phyloP scores from a whole-genome alignment of 2,329 filamentous ascomycete genomes.

The Nemania bipapillata region DNA sequence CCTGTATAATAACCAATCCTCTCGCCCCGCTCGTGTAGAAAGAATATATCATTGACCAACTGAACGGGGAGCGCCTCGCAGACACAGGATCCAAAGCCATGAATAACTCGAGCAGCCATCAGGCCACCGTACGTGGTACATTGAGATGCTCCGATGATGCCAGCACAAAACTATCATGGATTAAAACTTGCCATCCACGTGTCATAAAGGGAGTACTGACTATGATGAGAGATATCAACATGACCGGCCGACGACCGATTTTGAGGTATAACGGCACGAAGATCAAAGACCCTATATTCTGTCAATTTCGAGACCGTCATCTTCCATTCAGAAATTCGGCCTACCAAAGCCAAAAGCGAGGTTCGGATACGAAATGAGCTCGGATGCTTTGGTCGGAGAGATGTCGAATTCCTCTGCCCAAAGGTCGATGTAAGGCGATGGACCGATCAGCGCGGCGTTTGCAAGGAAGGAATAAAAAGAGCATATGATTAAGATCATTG shows the following conservation, averaged over 20 bases:
- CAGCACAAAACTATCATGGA: constrained; percentile 53
- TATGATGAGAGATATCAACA: constrained; percentile 56
- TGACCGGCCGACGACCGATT: constrained; percentile 57
- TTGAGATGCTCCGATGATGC: constrained; percentile 56
- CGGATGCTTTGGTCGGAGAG: constrained; percentile 62
- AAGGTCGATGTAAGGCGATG: constrained; percentile 68
- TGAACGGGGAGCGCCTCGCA: constrained; percentile 60
- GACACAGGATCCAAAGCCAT: constrained; percentile 57
- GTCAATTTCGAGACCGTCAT: constrained; percentile 26
- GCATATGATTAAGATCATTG: constrained; percentile 65
- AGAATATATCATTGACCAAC: constrained; percentile 61
- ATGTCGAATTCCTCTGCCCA: constrained; percentile 65
- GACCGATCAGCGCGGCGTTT: constrained; percentile 66
- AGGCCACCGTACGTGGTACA: constrained; percentile 53
- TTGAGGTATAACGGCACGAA: constrained; percentile 68
- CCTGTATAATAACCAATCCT: constrained; percentile 69
- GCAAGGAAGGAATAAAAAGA: constrained; percentile 69
- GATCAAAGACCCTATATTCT: constrained; percentile 58
- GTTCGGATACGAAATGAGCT: constrained; percentile 69
- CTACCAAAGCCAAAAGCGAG: constrained; percentile 67
- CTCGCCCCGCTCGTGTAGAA: constrained; percentile 61
- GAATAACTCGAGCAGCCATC: constrained; percentile 56
- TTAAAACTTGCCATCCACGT: neutral
- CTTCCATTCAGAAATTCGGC: neutral
- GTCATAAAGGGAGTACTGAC: constrained; percentile 41